phyloP scores from a whole-genome alignment of 371 early-diverging fungal species.

The Rhizopus microsporus region DNA sequence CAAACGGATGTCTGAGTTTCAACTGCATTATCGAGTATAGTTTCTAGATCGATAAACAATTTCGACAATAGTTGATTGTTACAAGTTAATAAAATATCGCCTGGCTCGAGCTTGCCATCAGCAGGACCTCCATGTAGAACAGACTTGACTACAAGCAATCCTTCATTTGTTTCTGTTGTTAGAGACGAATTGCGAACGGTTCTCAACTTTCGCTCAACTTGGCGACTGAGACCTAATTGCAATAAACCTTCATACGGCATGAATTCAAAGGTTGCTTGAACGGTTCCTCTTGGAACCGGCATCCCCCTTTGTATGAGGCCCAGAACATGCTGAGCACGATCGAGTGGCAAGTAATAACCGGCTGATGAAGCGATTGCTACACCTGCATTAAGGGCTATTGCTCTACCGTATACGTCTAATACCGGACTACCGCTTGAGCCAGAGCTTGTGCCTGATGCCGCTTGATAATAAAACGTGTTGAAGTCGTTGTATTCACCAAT shows the following conservation, averaged over 20 bases:
- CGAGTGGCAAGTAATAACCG: slow-evolving; percentile 66
- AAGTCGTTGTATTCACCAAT: slow-evolving; percentile 72
- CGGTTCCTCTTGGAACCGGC: slow-evolving; percentile 74
- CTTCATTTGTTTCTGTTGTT: slow-evolving; percentile 55
- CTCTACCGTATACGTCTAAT: slow-evolving; percentile 67
- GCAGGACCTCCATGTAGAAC: slow-evolving; percentile 77
- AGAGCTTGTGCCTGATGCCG: slow-evolving; percentile 67
- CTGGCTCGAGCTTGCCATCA: slow-evolving; percentile 61
- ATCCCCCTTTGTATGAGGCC: slow-evolving; percentile 51
- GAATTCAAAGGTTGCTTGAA: slow-evolving; percentile 73
- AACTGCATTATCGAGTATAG: slow-evolving; percentile 68
- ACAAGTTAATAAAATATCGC: slow-evolving; percentile 70
- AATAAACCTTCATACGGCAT: slow-evolving; percentile 61
- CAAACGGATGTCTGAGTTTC: slow-evolving; percentile 46
- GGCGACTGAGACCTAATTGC: slow-evolving; percentile 56
- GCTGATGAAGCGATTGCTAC: slow-evolving; percentile 58
- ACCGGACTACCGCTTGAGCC: slow-evolving; percentile 75
- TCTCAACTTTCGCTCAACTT: slow-evolving; percentile 66
- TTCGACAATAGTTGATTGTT: slow-evolving; percentile 61
- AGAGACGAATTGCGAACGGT: slow-evolving; percentile 36
- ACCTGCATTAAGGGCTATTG: slow-evolving; percentile 71
- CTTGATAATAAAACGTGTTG: slow-evolving; percentile 72
- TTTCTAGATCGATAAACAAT: slow-evolving; percentile 67
- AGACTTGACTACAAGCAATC: slow-evolving; percentile 71
- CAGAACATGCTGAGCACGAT: slow-evolving; percentile 72